These are phyloP conservation scores for Venturia effusa DNA, from an alignment of 2,329 filamentous ascomycete genomes.

Conservation along the genomic window DNA sequence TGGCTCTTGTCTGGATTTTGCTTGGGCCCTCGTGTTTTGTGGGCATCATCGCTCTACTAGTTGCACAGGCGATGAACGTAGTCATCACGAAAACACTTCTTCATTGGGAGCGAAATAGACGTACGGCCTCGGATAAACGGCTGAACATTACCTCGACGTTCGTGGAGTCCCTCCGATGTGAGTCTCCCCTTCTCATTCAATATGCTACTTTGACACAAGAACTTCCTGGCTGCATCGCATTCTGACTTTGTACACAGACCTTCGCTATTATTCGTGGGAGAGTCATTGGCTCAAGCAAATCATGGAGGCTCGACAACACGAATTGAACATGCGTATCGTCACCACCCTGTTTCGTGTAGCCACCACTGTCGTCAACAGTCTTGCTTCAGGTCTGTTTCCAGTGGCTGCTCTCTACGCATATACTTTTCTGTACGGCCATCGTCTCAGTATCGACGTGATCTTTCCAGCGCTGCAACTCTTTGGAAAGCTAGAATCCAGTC, in stretches of 20 bases:
- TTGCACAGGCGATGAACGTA: slow-evolving; percentile 60
- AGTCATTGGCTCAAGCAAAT: slow-evolving; percentile 61
- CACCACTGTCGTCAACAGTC: slow-evolving; percentile 58
- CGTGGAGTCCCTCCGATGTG: slow-evolving; percentile 66
- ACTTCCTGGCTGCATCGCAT: background rate
- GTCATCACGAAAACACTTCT: slow-evolving; percentile 56
- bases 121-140: slow-evolving; percentile 63
- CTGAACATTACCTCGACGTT: slow-evolving; percentile 76
- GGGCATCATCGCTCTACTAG: slow-evolving; percentile 57
- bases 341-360: slow-evolving; percentile 51
- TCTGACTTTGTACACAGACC: slow-evolving; percentile 26
- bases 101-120: slow-evolving; percentile 57
- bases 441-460: slow-evolving; percentile 67
- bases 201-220: background rate
- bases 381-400: slow-evolving; percentile 65
- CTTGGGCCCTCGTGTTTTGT: slow-evolving; percentile 71
- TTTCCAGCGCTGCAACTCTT: slow-evolving; percentile 83
- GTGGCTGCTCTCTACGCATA: slow-evolving; percentile 74
- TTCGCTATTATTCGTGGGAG: slow-evolving; percentile 78
- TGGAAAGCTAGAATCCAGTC: slow-evolving; percentile 57
- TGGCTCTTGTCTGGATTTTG: slow-evolving; percentile 63
- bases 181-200: background rate
- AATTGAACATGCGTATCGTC: slow-evolving; percentile 54
- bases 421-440: slow-evolving; percentile 56
- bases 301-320: slow-evolving; percentile 54